Conservation (phyloP, 208 protist species). For the Crithidia expoeki region DNA sequence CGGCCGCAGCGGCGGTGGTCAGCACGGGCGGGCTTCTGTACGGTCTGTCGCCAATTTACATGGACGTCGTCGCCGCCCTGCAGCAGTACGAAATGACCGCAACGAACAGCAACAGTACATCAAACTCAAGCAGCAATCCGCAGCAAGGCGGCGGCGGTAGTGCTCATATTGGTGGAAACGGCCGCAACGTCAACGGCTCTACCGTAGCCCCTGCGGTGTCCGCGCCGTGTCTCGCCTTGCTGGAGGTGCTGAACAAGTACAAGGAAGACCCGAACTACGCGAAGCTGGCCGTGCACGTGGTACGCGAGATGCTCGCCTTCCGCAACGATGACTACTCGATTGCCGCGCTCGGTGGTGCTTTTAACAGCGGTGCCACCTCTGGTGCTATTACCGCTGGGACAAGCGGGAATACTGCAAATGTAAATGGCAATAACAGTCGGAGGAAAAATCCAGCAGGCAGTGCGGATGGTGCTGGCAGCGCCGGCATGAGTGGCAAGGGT, state of each 20-base stretch:
- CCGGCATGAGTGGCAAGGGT: neutral
- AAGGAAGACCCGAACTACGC: slow-evolving; percentile 52
- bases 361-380: slow-evolving; percentile 3
- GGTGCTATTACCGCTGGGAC: slow-evolving; percentile 10
- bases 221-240: slow-evolving; percentile 6
- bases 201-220: neutral
- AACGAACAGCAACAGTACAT: neutral
- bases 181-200: neutral
- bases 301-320: slow-evolving; percentile 47
- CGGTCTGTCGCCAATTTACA: slow-evolving; percentile 47
- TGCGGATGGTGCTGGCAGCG: neutral
- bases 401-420: neutral
- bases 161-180: slow-evolving; percentile 1
- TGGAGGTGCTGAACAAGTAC: slow-evolving; percentile 48
- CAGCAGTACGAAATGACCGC: slow-evolving; percentile 17
- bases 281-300: slow-evolving; percentile 48
- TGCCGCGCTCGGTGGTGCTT: slow-evolving; percentile 25
- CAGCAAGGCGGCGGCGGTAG: neutral
- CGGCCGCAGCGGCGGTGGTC: neutral
- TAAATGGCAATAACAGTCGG: neutral
- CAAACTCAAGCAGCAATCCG: neutral
- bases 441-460: slow-evolving; percentile 1
- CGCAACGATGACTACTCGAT: slow-evolving; percentile 37
- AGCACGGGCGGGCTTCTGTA: slow-evolving; percentile 15
- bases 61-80: slow-evolving; percentile 38